These are phyloP conservation scores for Suillus luteus DNA, from an alignment of 768 basidiomycete species.

Conservation along the genomic window DNA sequence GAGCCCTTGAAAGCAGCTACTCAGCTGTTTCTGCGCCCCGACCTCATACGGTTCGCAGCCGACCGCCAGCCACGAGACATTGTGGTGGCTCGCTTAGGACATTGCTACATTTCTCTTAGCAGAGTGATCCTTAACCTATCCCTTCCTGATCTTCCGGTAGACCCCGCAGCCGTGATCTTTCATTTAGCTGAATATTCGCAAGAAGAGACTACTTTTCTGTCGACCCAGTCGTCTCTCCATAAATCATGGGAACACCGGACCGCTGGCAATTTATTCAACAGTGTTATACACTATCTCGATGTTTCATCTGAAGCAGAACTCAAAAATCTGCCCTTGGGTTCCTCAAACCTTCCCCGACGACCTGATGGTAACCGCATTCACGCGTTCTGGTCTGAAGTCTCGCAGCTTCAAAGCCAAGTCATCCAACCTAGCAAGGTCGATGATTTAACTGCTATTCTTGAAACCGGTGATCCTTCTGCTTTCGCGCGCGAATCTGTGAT, in stretches of 20 bases:
- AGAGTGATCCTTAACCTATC: conserved; percentile 67
- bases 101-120: conserved; percentile 62
- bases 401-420: conserved; percentile 69
- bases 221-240: conserved; percentile 56
- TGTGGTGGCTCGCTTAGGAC: conserved; percentile 41
- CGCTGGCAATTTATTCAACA: conserved; percentile 58
- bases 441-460: conserved; percentile 44
- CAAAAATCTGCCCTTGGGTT: conserved; percentile 26
- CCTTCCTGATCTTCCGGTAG: conserved; percentile 82
- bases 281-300: conserved; percentile 48
- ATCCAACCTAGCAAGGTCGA: conserved; percentile 50
- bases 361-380: conserved; percentile 52
- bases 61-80: conserved; percentile 18
- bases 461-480: conserved; percentile 39
- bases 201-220: conserved; percentile 42
- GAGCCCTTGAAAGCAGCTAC: conserved; percentile 38
- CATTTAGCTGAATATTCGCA: conserved; percentile 46
- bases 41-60: conserved; percentile 18
- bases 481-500: conserved; percentile 63
- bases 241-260: conserved; percentile 51
- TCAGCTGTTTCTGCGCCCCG: conserved; percentile 27
- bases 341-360: conserved; percentile 35
- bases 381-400: conserved; percentile 74
- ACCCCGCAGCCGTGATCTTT: conserved; percentile 73
- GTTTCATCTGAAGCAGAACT: conserved; percentile 33